Evolutionary conservation across 768 basidiomycete species (phyloP).

Genomic region (Lactarius sanguifluus): DNA sequence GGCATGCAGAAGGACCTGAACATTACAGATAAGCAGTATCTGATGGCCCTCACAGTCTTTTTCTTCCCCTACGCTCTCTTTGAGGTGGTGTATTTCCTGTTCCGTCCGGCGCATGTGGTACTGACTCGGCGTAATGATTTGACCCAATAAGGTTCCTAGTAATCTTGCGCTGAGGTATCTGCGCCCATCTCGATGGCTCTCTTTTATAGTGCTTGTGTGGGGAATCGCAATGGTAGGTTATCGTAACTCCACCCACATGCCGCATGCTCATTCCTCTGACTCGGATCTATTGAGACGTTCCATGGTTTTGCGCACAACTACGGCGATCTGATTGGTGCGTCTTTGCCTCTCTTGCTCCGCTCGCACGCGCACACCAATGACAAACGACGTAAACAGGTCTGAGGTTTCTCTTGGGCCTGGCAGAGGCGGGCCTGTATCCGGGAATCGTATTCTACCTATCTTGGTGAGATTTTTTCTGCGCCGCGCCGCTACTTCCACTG

Average conservation of each 20-base stretch:
- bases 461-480: slow-evolving; percentile 40
- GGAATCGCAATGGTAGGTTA: slow-evolving; percentile 42
- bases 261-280: neutral
- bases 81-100: slow-evolving; percentile 47
- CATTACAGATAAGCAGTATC: slow-evolving; percentile 63
- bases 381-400: slow-evolving; percentile 42
- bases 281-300: slow-evolving; percentile 45
- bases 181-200: slow-evolving; percentile 65
- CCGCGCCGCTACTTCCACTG: no score
- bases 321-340: slow-evolving; percentile 58
- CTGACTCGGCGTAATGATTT: slow-evolving; percentile 1
- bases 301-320: slow-evolving; percentile 64
- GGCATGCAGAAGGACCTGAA: slow-evolving; percentile 54
- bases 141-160: slow-evolving; percentile 50
- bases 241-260: neutral
- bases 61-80: slow-evolving; percentile 74
- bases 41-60: slow-evolving; percentile 69
- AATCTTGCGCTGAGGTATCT: slow-evolving; percentile 59
- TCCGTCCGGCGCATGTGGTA: slow-evolving; percentile 1
- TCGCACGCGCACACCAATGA: neutral
- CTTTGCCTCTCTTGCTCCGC: neutral
- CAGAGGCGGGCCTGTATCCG: slow-evolving; percentile 54
- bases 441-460: slow-evolving; percentile 62
- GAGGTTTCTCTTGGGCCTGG: slow-evolving; percentile 57
- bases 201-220: slow-evolving; percentile 45